Conservation (phyloP, 2,329 filamentous ascomycete genomes). For the Aaosphaeria arxii region DNA sequence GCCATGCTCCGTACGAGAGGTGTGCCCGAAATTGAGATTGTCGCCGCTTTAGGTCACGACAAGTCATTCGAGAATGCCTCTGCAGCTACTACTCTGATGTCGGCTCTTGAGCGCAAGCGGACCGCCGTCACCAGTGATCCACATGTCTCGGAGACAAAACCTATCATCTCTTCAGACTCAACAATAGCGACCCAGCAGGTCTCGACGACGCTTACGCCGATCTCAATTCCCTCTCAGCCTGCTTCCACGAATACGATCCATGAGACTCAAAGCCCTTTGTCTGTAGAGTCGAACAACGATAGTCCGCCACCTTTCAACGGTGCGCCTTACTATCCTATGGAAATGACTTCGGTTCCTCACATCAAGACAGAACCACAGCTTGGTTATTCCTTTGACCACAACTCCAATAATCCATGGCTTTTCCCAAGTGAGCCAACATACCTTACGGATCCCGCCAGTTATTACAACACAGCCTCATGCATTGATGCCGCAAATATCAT, state of each 20-base stretch:
- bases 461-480: conserved; percentile 33
- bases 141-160: conserved; percentile 1
- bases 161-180: conserved; percentile 11
- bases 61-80: conserved; percentile 10
- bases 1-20: conserved; percentile 58
- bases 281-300: conserved; percentile 29
- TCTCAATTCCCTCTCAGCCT: conserved; percentile 19
- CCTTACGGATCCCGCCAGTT: conserved; percentile 2
- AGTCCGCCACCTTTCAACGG: conserved; percentile 17
- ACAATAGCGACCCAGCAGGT: conserved; percentile 16
- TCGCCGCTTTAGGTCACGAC: conserved; percentile 17
- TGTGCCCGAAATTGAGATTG: conserved; percentile 55
- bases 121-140: conserved; percentile 12
- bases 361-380: conserved; percentile 26
- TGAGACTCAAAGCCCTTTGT: conserved; percentile 28
- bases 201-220: conserved; percentile 11
- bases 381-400: conserved; percentile 15
- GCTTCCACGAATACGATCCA: conserved; percentile 20
- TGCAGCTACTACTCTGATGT: conserved; percentile 20
- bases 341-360: conserved; percentile 16
- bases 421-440: conserved; percentile 12
- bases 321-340: conserved; percentile 17
- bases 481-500: conserved; percentile 46
- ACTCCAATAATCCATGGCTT: conserved; percentile 18
- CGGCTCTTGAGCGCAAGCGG: conserved; percentile 30